Percentiles rank a stretch among this genome's conserved stretches.
Conservation (phyloP, 2,329 filamentous ascomycete species). For the Sporothrix schenckii region DNA sequence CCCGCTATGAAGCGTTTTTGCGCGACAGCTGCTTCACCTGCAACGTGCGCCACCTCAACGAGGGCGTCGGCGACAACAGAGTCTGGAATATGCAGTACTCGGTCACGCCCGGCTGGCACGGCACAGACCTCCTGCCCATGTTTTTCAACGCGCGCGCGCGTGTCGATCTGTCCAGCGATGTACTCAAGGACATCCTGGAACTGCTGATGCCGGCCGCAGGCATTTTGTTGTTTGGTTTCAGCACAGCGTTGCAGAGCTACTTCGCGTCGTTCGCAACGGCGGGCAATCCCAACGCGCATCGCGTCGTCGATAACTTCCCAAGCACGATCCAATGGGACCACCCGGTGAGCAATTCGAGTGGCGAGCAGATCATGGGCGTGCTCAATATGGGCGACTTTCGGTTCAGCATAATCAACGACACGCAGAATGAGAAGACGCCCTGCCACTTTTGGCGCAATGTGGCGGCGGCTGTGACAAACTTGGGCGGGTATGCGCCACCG, state of each 20-base stretch:
- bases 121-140: slow-evolving; percentile 46
- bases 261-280: slow-evolving; percentile 46
- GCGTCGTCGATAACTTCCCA: slow-evolving; percentile 41
- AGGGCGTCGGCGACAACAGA: slow-evolving; percentile 43
- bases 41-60: slow-evolving; percentile 45
- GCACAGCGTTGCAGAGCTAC: slow-evolving; percentile 47
- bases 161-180: slow-evolving; percentile 38
- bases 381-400: slow-evolving; percentile 44
- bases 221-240: slow-evolving; percentile 43
- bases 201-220: slow-evolving; percentile 42
- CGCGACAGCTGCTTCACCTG: slow-evolving; percentile 46
- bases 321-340: slow-evolving; percentile 44
- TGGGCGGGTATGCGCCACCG: slow-evolving; percentile 43
- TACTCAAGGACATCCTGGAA: slow-evolving; percentile 38
- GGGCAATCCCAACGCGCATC: slow-evolving; percentile 46
- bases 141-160: slow-evolving; percentile 45
- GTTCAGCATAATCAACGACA: slow-evolving; percentile 42
- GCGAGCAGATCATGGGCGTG: slow-evolving; percentile 40
- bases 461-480: slow-evolving; percentile 39
- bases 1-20: slow-evolving; percentile 41
- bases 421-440: slow-evolving; percentile 39
- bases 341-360: slow-evolving; percentile 37
- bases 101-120: slow-evolving; percentile 47
- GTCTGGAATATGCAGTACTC: slow-evolving; percentile 49
- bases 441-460: slow-evolving; percentile 45